These are phyloP conservation scores for Lodderomyces beijingensis DNA, from an alignment of 1,139 yeast species.

Conservation along the genomic window DNA sequence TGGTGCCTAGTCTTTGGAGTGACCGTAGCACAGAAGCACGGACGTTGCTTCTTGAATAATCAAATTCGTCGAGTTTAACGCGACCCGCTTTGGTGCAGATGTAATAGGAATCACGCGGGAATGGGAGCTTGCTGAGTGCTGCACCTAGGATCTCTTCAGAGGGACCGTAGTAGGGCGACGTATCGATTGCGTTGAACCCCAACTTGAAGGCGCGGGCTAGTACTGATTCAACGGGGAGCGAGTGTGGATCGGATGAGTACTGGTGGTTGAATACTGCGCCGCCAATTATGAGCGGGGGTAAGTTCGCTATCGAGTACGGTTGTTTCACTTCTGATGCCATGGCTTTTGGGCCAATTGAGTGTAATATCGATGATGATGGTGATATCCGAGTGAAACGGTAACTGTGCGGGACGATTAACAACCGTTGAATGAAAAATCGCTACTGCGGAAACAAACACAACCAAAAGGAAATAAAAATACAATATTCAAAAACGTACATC, in stretches of 20 bases:
- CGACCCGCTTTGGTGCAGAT: slow-evolving; percentile 90
- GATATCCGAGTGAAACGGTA: too few species aligned
- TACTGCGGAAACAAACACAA: too few species aligned
- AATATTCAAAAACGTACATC: too few species aligned
- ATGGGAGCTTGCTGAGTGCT: slow-evolving; percentile 47
- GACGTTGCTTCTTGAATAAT: slow-evolving; percentile 61
- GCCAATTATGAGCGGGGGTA: slow-evolving; percentile 69
- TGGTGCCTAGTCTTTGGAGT: slow-evolving; percentile 57
- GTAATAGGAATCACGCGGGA: slow-evolving; percentile 58
- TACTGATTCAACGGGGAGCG: slow-evolving; percentile 54
- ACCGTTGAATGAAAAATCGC: too few species aligned
- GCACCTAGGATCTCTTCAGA: slow-evolving; percentile 73
- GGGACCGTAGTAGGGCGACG: slow-evolving; percentile 91
- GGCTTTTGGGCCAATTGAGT: too few species aligned
- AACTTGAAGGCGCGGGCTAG: slow-evolving; percentile 54
- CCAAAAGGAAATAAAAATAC: too few species aligned
- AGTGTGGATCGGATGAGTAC: slow-evolving; percentile 63
- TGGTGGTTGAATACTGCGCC: slow-evolving; percentile 84
- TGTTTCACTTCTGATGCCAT: too few species aligned
- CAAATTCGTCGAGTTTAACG: slow-evolving; percentile 61
- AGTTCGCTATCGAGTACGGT: slow-evolving; percentile 14
- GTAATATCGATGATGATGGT: too few species aligned
- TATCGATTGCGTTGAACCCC: slow-evolving; percentile 79
- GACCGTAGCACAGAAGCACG: slow-evolving; percentile 63
- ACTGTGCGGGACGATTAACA: too few species aligned